Percentiles rank a stretch among this genome's conserved stretches.
Evolutionary conservation across 495 filamentous ascomycete species (phyloP).

Genomic region (Parathielavia appendiculata): DNA sequence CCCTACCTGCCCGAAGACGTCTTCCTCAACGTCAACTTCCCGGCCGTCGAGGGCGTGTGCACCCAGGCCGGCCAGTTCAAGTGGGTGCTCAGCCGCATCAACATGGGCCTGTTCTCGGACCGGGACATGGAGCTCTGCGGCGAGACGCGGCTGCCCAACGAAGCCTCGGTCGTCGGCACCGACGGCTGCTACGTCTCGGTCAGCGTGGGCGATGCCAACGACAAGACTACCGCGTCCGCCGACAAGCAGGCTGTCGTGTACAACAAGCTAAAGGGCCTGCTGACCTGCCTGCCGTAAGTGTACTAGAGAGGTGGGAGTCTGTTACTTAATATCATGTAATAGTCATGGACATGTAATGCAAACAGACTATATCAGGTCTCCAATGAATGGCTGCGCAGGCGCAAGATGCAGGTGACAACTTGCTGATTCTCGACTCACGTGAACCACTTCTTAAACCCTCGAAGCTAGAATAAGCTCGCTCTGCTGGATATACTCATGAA

Average conservation of each 20-base stretch:
- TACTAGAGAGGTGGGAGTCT: not conserved
- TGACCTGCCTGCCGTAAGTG: conserved; percentile 44
- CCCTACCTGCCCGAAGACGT: conserved; percentile 55
- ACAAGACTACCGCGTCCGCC: conserved; percentile 54
- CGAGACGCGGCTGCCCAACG: conserved; percentile 51
- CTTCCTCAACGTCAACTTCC: conserved; percentile 67
- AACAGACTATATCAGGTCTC: no score
- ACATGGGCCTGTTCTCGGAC: conserved; percentile 45
- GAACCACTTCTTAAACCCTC: no score
- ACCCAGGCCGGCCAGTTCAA: conserved; percentile 45
- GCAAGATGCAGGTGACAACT: no score
- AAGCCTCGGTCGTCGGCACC: conserved; percentile 43
- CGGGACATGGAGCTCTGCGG: conserved; percentile 56
- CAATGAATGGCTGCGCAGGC: no score
- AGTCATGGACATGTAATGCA: no score
- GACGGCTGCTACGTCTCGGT: conserved; percentile 56
- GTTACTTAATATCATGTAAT: not conserved
- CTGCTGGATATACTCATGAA: no score
- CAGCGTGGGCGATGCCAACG: conserved; percentile 54
- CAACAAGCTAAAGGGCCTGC: conserved; percentile 48
- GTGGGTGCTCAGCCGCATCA: conserved; percentile 58
- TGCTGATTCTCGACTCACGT: no score
- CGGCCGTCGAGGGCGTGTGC: conserved; percentile 46
- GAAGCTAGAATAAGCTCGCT: no score
- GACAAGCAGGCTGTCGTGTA: conserved; percentile 52